Conservation (phyloP, 805 yeast species). For the Spathaspora gorwiae region DNA sequence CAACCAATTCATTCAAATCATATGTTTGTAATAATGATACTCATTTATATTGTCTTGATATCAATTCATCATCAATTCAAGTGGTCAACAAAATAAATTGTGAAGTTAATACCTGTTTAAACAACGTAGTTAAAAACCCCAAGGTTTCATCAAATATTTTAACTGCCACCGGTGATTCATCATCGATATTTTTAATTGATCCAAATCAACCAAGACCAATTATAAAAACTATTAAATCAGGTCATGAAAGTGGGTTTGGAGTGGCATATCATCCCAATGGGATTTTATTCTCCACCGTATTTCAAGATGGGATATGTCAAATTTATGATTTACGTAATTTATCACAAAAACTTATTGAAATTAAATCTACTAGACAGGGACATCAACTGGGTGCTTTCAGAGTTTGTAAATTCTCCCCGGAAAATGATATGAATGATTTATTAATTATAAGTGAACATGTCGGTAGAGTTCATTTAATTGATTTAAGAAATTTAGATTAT, state of each 20-base stretch:
- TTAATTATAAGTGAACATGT: constrained; percentile 77
- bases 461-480: constrained; percentile 82
- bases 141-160: constrained; percentile 17
- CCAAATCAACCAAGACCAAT: constrained; percentile 29
- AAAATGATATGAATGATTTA: constrained; percentile 66
- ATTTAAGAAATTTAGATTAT: constrained; percentile 56
- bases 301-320: constrained; percentile 79
- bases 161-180: constrained; percentile 72
- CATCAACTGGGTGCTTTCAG: constrained; percentile 64
- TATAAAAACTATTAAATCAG: constrained; percentile 44
- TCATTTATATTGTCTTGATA: constrained; percentile 59
- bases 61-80: constrained; percentile 41
- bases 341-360: constrained; percentile 45
- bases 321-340: constrained; percentile 73
- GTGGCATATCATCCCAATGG: constrained; percentile 77
- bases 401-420: constrained; percentile 45
- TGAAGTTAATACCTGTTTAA: constrained; percentile 60
- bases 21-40: constrained; percentile 83
- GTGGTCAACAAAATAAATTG: constrained; percentile 41
- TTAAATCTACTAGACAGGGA: constrained; percentile 56
- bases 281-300: constrained; percentile 66
- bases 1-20: constrained; percentile 42
- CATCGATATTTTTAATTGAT: constrained; percentile 56
- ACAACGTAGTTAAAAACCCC: constrained; percentile 68
- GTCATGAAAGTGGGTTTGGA: constrained; percentile 79